Percentiles rank a stretch among this genome's conserved stretches.
Evolutionary conservation across 2,329 filamentous ascomycete species (phyloP).

Genomic region (Xylariaceae sp.): DNA sequence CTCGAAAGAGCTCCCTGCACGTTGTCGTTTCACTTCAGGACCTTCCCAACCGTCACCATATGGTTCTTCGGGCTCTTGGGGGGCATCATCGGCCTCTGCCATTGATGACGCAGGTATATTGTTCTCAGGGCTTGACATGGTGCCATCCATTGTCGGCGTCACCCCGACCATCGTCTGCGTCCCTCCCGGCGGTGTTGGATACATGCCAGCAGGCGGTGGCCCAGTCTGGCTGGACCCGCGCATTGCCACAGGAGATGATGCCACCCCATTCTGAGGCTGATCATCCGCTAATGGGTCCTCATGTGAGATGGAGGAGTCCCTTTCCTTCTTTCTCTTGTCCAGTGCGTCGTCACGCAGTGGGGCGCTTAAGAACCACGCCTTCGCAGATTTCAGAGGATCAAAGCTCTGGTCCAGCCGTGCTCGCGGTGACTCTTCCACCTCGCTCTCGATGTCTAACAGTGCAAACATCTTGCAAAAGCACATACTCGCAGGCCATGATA

Average conservation of each 20-base stretch:
- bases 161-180: slow-evolving; percentile 46
- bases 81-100: slow-evolving; percentile 30
- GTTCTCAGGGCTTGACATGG: slow-evolving; percentile 48
- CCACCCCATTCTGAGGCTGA: slow-evolving; percentile 36
- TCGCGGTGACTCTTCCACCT: slow-evolving; percentile 31
- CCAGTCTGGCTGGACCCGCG: slow-evolving; percentile 40
- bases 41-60: slow-evolving; percentile 34
- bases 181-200: slow-evolving; percentile 65
- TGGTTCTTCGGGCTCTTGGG: slow-evolving; percentile 20
- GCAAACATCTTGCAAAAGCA: slow-evolving; percentile 44
- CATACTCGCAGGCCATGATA: slow-evolving; percentile 47
- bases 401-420: slow-evolving; percentile 34
- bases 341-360: slow-evolving; percentile 40
- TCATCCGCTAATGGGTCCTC: slow-evolving; percentile 35
- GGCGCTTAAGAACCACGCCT: slow-evolving; percentile 38
- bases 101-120: slow-evolving; percentile 22
- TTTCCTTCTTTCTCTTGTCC: slow-evolving; percentile 42
- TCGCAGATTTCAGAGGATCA: slow-evolving; percentile 42
- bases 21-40: slow-evolving; percentile 38
- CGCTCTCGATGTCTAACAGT: slow-evolving; percentile 31
- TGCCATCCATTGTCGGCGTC: slow-evolving; percentile 50
- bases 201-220: slow-evolving; percentile 48
- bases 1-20: slow-evolving; percentile 34
- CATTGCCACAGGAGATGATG: slow-evolving; percentile 43
- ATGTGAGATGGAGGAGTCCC: slow-evolving; percentile 33